Percentiles rank a stretch among this genome's conserved stretches.
phyloP scores from a whole-genome alignment of 768 basidiomycete genomes.

The Mycena crocata region DNA sequence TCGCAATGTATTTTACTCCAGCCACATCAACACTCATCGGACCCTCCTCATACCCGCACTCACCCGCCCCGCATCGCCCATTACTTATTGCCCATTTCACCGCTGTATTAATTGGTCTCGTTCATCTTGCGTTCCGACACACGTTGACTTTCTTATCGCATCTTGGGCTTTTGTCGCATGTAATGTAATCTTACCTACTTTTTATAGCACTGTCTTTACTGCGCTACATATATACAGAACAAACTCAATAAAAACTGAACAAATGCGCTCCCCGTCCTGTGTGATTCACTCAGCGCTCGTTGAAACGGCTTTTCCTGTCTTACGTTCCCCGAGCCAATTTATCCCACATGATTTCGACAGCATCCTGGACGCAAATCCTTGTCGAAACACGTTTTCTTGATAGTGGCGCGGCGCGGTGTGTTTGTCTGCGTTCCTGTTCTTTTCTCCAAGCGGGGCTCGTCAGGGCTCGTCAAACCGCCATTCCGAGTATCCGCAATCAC shows the following conservation, averaged over 20 bases:
- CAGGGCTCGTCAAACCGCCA: background rate
- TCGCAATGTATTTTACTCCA: constrained; percentile 23
- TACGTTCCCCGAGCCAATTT: constrained; percentile 12
- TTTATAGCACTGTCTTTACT: constrained; percentile 25
- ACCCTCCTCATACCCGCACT: constrained; percentile 30
- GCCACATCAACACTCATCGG: constrained; percentile 7
- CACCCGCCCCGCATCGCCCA: constrained; percentile 7
- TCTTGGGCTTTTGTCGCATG: constrained; percentile 30
- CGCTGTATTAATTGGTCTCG: constrained; percentile 25
- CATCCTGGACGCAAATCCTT: background rate
- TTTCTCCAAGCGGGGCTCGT: background rate
- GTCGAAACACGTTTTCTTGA: constrained; percentile 18
- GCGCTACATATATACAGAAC: constrained; percentile 10
- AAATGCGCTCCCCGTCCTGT: constrained; percentile 1
- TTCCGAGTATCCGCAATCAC: background rate
- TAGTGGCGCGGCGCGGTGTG: constrained; percentile 12
- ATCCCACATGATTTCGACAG: constrained; percentile 1
- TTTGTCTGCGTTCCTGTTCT: background rate
- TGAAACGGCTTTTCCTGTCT: constrained; percentile 1
- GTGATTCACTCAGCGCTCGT: constrained; percentile 3
- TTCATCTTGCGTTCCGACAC: constrained; percentile 18
- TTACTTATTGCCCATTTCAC: constrained; percentile 22
- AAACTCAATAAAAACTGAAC: constrained; percentile 32
- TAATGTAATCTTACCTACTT: constrained; percentile 24
- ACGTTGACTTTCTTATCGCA: constrained; percentile 25